Conservation (phyloP, 257 asterid genomes). For the Penstemon barbatus region DNA sequence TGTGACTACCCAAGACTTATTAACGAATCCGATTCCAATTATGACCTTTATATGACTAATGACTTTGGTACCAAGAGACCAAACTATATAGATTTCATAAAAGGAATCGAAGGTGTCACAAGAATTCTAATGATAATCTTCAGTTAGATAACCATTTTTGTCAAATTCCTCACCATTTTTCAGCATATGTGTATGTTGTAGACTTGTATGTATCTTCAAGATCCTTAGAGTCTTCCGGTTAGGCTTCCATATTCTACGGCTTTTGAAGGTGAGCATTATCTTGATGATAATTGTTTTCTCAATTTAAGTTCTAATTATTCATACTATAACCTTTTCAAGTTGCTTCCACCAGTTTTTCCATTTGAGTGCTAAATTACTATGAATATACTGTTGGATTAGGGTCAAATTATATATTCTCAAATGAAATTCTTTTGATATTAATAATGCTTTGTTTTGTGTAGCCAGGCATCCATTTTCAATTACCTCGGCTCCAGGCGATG, state of each 20-base stretch:
- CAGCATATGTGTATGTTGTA: constrained; percentile 32
- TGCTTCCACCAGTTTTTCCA: constrained; percentile 92
- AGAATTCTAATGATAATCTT: constrained; percentile 76
- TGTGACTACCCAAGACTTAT: constrained; percentile 93
- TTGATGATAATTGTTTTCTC: not conserved
- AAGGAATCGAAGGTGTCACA: constrained; percentile 78
- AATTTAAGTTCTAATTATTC: not conserved
- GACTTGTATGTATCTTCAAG: constrained; percentile 96
- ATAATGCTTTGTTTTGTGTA: constrained; percentile 19
- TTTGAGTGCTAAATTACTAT: constrained; percentile 36
- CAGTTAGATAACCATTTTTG: constrained; percentile 43
- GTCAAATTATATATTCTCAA: too few relatives aligned
- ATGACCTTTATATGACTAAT: constrained; percentile 38
- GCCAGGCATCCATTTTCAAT: constrained; percentile 96
- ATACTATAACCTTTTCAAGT: constrained; percentile 47
- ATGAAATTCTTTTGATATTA: not conserved
- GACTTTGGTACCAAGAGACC: too few relatives aligned
- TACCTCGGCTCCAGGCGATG: constrained; percentile 94
- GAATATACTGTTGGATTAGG: not conserved
- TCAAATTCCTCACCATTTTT: not conserved
- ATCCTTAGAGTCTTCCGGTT: constrained; percentile 83
- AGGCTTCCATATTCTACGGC: constrained; percentile 61
- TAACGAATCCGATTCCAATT: constrained; percentile 37
- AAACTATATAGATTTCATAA: constrained; percentile 54
- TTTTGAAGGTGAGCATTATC: constrained; percentile 62